Evolutionary conservation across 495 filamentous ascomycete genomes (phyloP), one percentile per base, ranked within the genome.

Genomic region (Podospora anserina): DNA sequence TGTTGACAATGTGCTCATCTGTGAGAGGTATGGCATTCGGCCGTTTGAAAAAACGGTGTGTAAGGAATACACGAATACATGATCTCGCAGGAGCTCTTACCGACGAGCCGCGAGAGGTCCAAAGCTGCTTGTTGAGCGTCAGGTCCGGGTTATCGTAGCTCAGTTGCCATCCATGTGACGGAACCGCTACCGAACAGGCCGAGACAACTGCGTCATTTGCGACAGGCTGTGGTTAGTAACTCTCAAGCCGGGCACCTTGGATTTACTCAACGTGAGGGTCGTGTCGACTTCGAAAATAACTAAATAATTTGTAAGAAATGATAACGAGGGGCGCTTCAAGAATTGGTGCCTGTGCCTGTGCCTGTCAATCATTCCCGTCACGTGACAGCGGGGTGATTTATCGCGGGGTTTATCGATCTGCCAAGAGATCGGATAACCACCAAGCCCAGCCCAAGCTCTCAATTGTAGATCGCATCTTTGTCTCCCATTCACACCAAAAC

Each of bases 351-450:
- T 32, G 30, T 32, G 30, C 30, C 30, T 32, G 30, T 49, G 39
- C 39, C 39, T 49, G 15, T 49, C 39, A 49, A 49, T 49, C 39
- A 49, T 13, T 13, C 1, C 0, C 39, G 39, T 49, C 39, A 49
- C 39, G 39, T 49, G 39, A 1, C 13, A 49, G 39, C 39, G 39
- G 2, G 39, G 55, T 58, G 55, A 58, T 58, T 56, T 26, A 26
- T n/a, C 23, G 53, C 20, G 39, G 39, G 20, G 30, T 44, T 3
- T 23, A 23, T 65, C 39, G 5, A 49, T 39, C 62, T 20, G 55
- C 55, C 55, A 58, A 58, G 55, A 58, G 6, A 20, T 58, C 56
- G 18, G 56, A 59, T 61, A 16, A 61, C 58, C 58, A 27, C 58
- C 58, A 61, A 27, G 5, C 19, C 20, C 9, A 23, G 7, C 56